Evolutionary conservation across 2,329 filamentous ascomycete genomes (phyloP).

Genomic region (Trichoderma sp.): DNA sequence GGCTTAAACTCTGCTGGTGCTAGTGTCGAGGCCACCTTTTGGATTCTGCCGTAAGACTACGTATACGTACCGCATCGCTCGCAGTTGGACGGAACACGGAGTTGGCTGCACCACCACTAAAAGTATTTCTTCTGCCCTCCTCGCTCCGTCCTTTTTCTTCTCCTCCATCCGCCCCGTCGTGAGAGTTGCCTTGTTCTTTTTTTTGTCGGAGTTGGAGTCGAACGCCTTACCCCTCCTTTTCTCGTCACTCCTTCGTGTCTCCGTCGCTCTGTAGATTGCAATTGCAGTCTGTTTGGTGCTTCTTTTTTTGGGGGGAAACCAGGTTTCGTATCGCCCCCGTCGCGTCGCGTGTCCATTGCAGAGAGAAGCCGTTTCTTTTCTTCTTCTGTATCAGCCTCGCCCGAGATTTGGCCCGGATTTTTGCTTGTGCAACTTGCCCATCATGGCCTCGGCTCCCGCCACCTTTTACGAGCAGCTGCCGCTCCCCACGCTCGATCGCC

Average conservation of each 20-base stretch:
- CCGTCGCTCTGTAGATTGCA: constrained; percentile 4
- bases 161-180: constrained; percentile 26
- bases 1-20: background rate
- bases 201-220: constrained; percentile 20
- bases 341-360: constrained; percentile 19
- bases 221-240: constrained; percentile 28
- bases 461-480: constrained; percentile 55
- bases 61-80: background rate
- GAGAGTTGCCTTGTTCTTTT: constrained; percentile 18
- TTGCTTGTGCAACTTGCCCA: constrained; percentile 21
- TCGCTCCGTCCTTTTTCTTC: constrained; percentile 9
- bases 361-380: background rate
- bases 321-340: background rate
- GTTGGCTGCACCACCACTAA: background rate
- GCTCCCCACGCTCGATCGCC: constrained; percentile 80
- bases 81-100: background rate
- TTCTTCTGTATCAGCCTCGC: background rate
- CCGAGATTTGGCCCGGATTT: background rate
- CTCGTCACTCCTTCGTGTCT: constrained; percentile 36
- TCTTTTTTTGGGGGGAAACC: constrained; percentile 18
- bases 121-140: constrained; percentile 24
- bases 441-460: constrained; percentile 34
- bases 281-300: background rate
- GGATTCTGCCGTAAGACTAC: background rate
- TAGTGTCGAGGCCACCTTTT: background rate